Percentiles rank a stretch among this genome's conserved stretches.
phyloP scores from a whole-genome alignment of 73 alveolate genomes.

The Paramecium biaurelia region DNA sequence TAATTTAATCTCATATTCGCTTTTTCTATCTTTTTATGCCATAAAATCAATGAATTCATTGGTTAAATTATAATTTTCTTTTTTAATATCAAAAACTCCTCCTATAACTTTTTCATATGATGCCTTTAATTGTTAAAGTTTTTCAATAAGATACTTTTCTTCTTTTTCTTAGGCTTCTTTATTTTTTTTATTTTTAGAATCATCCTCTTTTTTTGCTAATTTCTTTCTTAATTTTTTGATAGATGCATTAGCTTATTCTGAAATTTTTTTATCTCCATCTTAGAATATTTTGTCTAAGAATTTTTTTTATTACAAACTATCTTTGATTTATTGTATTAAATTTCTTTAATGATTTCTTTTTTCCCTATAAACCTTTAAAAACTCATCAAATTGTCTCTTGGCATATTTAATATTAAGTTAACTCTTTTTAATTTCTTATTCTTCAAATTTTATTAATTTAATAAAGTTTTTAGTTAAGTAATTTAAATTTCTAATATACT shows the following conservation, averaged over 20 bases:
- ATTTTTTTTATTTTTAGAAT: not conserved
- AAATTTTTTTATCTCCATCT: not conserved
- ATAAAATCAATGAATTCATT: not conserved
- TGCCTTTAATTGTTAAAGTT: not conserved
- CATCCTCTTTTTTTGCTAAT: not conserved
- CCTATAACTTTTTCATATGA: not conserved
- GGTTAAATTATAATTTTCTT: not conserved
- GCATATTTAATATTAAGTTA: not conserved
- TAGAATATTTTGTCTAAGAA: not conserved
- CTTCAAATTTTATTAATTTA: slow-evolving; percentile 64
- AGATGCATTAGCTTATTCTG: not conserved
- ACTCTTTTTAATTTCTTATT: slow-evolving; percentile 35
- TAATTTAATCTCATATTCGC: not conserved
- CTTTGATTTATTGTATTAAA: not conserved
- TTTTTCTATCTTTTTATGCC: not conserved
- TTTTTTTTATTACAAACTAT: not conserved
- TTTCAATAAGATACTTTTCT: not conserved
- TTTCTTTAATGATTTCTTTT: not conserved
- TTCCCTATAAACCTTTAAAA: not conserved
- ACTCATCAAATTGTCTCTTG: not conserved
- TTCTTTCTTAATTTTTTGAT: not conserved
- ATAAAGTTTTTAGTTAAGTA: slow-evolving; percentile 61
- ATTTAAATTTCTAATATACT: slow-evolving; percentile 70
- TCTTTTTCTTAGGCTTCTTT: not conserved
- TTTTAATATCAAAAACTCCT: not conserved